A percentile compares a stretch with the other conserved stretches of the same genome.
phyloP scores from a whole-genome alignment of 2,329 filamentous ascomycete genomes.

The Mycosphaerella arachidis region DNA sequence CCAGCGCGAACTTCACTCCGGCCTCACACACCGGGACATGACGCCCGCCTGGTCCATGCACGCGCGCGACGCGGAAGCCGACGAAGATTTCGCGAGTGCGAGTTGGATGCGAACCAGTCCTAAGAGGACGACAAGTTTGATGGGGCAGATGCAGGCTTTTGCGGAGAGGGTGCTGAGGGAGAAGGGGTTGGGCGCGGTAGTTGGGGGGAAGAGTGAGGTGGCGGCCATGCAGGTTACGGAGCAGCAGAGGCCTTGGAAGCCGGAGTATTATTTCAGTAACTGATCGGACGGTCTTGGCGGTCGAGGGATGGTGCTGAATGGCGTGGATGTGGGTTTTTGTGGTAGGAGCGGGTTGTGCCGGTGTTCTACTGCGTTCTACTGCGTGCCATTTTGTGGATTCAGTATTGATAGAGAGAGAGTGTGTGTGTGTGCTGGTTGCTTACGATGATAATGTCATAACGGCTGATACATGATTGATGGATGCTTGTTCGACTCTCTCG shows the following conservation, averaged over 20 bases:
- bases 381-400: neutral
- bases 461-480: neutral
- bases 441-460: neutral
- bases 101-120: neutral
- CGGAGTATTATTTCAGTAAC: slow-evolving; percentile 17
- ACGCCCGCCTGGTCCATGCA: slow-evolving; percentile 17
- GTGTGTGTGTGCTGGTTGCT: neutral
- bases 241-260: slow-evolving; percentile 25
- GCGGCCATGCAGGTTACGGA: slow-evolving; percentile 6
- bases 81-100: slow-evolving; percentile 5
- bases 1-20: slow-evolving; percentile 17
- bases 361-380: neutral
- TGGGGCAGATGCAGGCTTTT: slow-evolving; percentile 12
- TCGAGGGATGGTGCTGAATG: neutral
- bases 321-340: neutral
- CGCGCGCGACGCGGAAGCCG: neutral
- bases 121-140: slow-evolving; percentile 3
- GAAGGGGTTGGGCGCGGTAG: slow-evolving; percentile 4
- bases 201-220: slow-evolving; percentile 4
- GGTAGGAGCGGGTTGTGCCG: neutral
- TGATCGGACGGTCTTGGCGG: neutral
- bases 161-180: slow-evolving; percentile 14
- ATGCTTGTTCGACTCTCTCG: neutral
- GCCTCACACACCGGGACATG: slow-evolving; percentile 13
- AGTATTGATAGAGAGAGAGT: neutral